Percentiles rank a stretch among this genome's conserved stretches.
Conservation (phyloP, 1,284 basidiomycete species). For the Trichosporon ovoides region DNA sequence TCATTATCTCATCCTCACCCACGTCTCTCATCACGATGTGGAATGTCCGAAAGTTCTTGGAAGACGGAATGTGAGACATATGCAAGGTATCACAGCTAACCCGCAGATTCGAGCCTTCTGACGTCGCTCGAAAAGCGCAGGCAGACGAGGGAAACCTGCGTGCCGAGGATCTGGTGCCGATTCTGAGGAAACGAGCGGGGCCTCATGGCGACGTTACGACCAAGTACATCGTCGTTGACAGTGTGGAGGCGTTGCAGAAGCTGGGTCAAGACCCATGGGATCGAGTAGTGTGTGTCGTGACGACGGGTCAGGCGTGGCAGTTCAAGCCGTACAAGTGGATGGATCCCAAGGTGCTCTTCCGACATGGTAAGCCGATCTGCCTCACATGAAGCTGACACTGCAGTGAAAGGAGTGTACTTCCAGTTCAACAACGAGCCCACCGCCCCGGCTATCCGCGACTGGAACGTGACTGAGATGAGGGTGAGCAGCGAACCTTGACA, state of each 20-base stretch:
- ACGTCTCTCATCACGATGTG: conserved; percentile 95
- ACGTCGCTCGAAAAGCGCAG: conserved; percentile 57
- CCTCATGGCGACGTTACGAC: conserved; percentile 45
- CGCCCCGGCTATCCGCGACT: conserved; percentile 82
- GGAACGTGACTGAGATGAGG: conserved; percentile 93
- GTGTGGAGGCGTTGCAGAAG: conserved; percentile 82
- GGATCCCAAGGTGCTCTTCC: conserved; percentile 84
- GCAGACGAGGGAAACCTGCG: conserved; percentile 62
- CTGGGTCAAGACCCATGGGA: conserved; percentile 89
- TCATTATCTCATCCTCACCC: conserved; percentile 91
- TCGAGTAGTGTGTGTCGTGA: conserved; percentile 92
- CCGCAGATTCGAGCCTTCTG: conserved; percentile 68
- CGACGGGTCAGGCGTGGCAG: conserved; percentile 96
- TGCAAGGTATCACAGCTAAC: conserved; percentile 11
- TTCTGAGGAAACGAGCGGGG: conserved; percentile 66
- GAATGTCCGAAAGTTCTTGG: conserved; percentile 89
- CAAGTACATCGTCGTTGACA: conserved; percentile 80
- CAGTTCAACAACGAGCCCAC: conserved; percentile 87
- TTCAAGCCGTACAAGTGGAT: conserved; percentile 95
- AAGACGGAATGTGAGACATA: conserved; percentile 69
- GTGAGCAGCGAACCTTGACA: conserved; percentile 49
- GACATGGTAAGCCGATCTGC: conserved; percentile 65
- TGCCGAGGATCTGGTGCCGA: conserved; percentile 75
- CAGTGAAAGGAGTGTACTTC: conserved; percentile 89
- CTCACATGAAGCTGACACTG: not conserved